Percentiles rank a stretch among this genome's conserved stretches.
Conservation (phyloP, 441 rosid species). For the Croton setiger region DNA sequence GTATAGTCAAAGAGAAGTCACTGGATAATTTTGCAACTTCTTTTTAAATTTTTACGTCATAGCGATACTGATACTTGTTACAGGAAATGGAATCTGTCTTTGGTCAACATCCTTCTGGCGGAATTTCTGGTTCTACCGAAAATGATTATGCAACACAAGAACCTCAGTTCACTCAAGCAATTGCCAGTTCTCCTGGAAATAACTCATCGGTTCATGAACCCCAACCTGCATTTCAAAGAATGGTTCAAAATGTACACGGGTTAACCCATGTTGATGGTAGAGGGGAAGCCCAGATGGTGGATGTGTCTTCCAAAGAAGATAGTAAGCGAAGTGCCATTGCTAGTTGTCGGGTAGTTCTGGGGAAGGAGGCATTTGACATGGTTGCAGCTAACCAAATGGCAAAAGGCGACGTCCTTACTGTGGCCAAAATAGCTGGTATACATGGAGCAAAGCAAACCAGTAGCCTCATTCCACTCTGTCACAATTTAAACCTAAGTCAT, state of each 20-base stretch:
- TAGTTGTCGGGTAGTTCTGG: slow-evolving; percentile 68
- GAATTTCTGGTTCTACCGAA: slow-evolving; percentile 29
- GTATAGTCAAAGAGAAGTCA: background rate
- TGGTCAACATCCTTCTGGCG: slow-evolving; percentile 46
- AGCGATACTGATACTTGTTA: slow-evolving; percentile 7
- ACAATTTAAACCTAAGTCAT: slow-evolving; percentile 64
- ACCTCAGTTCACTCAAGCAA: slow-evolving; percentile 20
- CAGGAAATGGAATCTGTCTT: slow-evolving; percentile 86
- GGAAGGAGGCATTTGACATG: slow-evolving; percentile 67
- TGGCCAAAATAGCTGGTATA: slow-evolving; percentile 87
- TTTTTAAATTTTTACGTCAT: background rate
- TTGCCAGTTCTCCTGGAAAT: slow-evolving; percentile 24
- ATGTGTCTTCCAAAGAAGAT: slow-evolving; percentile 68
- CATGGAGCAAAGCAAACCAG: slow-evolving; percentile 86
- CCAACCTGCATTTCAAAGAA: slow-evolving; percentile 16
- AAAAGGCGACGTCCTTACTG: slow-evolving; percentile 92
- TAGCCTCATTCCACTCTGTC: slow-evolving; percentile 75
- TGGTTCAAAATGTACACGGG: slow-evolving; percentile 21
- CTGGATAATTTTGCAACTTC: background rate
- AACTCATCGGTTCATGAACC: slow-evolving; percentile 24
- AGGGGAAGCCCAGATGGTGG: slow-evolving; percentile 92
- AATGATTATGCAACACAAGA: slow-evolving; percentile 23
- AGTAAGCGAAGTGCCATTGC: slow-evolving; percentile 72
- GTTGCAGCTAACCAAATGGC: slow-evolving; percentile 75
- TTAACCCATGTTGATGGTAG: slow-evolving; percentile 57